A percentile compares a stretch with the other conserved stretches of the same genome.
Evolutionary conservation across 1,284 basidiomycete species (phyloP).

Genomic region (Ganoderma leucocontextum): DNA sequence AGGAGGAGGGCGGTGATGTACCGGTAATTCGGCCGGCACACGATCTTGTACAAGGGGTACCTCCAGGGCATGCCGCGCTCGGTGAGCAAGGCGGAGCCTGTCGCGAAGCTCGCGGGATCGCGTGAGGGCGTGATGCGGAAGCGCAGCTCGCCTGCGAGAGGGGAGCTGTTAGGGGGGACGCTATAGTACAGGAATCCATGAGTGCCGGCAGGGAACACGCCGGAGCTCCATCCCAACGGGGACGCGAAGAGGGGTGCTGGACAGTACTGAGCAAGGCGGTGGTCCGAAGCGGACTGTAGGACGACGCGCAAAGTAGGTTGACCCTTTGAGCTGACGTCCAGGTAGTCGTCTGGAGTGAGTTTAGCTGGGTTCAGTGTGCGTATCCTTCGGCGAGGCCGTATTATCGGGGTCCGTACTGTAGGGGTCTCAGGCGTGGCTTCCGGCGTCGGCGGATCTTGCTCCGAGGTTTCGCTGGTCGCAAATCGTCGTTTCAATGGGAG

Average conservation of each 20-base stretch:
- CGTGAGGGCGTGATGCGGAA: neutral
- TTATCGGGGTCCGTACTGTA: too few species aligned
- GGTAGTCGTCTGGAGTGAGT: constrained; percentile 38
- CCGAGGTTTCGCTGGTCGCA: too few species aligned
- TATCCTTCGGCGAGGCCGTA: neutral
- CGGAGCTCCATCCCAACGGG: neutral
- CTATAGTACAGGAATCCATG: constrained; percentile 4
- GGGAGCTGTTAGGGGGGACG: neutral
- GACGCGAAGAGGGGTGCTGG: too few species aligned
- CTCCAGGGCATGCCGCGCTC: neutral
- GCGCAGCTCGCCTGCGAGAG: neutral
- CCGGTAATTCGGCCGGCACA: too few species aligned
- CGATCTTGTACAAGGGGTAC: neutral
- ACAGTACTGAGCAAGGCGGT: too few species aligned
- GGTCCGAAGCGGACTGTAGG: constrained; percentile 16
- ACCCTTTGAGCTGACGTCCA: constrained; percentile 34
- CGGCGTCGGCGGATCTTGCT: too few species aligned
- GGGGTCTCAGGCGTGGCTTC: too few species aligned
- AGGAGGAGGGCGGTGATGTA: neutral
- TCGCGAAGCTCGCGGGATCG: neutral
- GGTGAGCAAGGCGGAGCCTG: neutral
- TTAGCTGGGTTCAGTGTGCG: constrained; percentile 33
- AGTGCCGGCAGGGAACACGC: neutral
- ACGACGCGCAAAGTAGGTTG: constrained; percentile 35
- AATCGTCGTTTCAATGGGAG: too few species aligned